Conservation (phyloP, 371 early-diverging fungal species). For the Choanephora cucurbitarum region DNA sequence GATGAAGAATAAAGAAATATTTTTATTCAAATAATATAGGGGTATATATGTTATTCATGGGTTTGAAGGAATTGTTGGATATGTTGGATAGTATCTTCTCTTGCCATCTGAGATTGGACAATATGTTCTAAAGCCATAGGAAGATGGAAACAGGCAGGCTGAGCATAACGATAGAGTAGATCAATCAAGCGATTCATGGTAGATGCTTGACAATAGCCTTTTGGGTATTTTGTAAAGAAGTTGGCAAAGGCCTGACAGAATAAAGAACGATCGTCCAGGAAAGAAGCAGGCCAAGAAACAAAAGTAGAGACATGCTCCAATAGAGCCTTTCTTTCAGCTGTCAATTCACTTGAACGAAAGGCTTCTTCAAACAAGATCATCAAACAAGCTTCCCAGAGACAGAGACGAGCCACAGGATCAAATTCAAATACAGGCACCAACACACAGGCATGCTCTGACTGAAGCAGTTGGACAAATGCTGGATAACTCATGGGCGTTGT, state of each 20-base stretch:
- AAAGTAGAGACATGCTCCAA: background rate
- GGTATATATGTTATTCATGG: background rate
- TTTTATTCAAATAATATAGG: background rate
- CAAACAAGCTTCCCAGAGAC: conserved; percentile 27
- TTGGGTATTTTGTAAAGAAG: conserved; percentile 27
- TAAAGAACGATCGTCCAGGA: conserved; percentile 13
- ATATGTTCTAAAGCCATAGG: conserved; percentile 18
- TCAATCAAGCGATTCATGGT: conserved; percentile 16
- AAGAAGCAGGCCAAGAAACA: background rate
- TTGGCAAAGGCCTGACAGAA: conserved; percentile 21
- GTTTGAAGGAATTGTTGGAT: conserved; percentile 10
- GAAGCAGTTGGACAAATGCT: conserved; percentile 15
- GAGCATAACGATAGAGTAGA: conserved; percentile 10
- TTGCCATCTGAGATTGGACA: conserved; percentile 11
- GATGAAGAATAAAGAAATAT: conserved; percentile 30
- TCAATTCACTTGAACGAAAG: conserved; percentile 13
- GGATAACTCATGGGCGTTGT: conserved; percentile 1
- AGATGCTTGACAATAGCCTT: conserved; percentile 18
- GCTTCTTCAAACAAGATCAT: conserved; percentile 27
- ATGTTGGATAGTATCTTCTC: conserved; percentile 18
- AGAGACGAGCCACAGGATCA: conserved; percentile 26
- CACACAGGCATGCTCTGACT: background rate
- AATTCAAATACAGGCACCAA: conserved; percentile 27
- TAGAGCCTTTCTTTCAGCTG: conserved; percentile 8
- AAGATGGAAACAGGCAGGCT: conserved; percentile 10